phyloP scores from a whole-genome alignment of 441 rosid genomes.

The Pelargonium myrrhifolium region DNA sequence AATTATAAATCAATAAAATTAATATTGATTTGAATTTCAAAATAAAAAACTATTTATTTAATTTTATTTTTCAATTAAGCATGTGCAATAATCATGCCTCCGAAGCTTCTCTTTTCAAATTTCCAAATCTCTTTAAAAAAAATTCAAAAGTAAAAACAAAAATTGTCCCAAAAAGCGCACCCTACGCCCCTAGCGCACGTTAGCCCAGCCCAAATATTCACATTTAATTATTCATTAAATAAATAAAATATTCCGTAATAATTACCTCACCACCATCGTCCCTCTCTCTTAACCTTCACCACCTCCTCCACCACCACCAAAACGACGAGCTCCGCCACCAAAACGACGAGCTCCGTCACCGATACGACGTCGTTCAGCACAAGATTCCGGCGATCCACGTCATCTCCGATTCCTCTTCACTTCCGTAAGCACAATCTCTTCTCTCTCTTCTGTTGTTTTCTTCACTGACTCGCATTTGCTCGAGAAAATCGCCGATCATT shows the following conservation, averaged over 20 bases:
- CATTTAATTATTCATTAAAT: neutral
- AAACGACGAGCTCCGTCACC: too few relatives aligned
- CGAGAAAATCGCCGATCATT: constrained; percentile 21
- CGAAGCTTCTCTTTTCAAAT: constrained; percentile 5
- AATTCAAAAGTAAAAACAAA: neutral
- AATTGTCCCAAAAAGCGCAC: neutral
- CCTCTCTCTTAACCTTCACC: neutral
- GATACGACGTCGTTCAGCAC: constrained; percentile 4
- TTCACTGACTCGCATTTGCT: constrained; percentile 1
- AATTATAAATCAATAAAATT: too few relatives aligned
- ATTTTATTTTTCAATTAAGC: neutral
- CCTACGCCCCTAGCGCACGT: neutral
- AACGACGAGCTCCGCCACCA: neutral
- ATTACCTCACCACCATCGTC: constrained; percentile 4
- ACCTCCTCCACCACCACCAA: constrained; percentile 1
- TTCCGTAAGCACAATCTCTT: constrained; percentile 1
- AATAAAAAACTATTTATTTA: neutral
- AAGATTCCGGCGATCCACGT: constrained; percentile 3
- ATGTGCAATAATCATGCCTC: neutral
- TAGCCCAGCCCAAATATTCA: neutral
- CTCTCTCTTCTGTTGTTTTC: neutral
- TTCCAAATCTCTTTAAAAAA: neutral
- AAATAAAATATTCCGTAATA: neutral
- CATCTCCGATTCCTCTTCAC: neutral
- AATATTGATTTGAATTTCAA: too few relatives aligned